Evolutionary conservation across 371 early-diverging fungal genomes (phyloP).

Genomic region (Syncephalastrum sp.): DNA sequence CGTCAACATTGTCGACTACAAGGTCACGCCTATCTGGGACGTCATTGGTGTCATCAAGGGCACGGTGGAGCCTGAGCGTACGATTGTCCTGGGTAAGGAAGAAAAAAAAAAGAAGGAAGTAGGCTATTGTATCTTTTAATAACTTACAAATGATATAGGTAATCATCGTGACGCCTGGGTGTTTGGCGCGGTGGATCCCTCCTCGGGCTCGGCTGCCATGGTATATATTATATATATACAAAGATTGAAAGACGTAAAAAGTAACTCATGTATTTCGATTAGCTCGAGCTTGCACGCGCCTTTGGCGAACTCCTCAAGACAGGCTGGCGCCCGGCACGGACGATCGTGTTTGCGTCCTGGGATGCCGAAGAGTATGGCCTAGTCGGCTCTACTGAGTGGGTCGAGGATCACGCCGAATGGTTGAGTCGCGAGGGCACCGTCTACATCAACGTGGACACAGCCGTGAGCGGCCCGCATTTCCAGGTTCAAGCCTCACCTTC

Average conservation of each 20-base stretch:
- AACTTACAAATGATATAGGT: constrained; percentile 20
- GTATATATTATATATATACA: not conserved
- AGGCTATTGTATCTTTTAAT: not conserved
- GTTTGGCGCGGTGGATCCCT: constrained; percentile 66
- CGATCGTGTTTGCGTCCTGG: constrained; percentile 58
- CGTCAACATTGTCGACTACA: constrained; percentile 52
- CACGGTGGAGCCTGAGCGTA: constrained; percentile 51
- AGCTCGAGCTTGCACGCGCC: constrained; percentile 47
- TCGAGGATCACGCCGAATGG: constrained; percentile 55
- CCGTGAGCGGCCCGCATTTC: constrained; percentile 23
- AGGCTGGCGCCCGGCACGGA: constrained; percentile 62
- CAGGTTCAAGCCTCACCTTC: constrained; percentile 30
- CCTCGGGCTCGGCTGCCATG: constrained; percentile 23
- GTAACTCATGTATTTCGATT: not conserved
- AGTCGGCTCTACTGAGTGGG: constrained; percentile 64
- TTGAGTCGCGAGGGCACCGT: constrained; percentile 50
- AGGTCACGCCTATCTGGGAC: constrained; percentile 62
- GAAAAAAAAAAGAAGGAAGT: constrained; percentile 5
- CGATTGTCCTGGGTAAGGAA: constrained; percentile 48
- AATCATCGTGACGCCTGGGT: constrained; percentile 73
- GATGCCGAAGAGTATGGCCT: constrained; percentile 63
- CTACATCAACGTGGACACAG: constrained; percentile 54
- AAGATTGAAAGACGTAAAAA: not conserved
- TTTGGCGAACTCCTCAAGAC: constrained; percentile 47
- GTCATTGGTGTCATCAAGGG: constrained; percentile 63